Conservation (phyloP, 2,329 filamentous ascomycete species). For the Acarospora socialis region DNA sequence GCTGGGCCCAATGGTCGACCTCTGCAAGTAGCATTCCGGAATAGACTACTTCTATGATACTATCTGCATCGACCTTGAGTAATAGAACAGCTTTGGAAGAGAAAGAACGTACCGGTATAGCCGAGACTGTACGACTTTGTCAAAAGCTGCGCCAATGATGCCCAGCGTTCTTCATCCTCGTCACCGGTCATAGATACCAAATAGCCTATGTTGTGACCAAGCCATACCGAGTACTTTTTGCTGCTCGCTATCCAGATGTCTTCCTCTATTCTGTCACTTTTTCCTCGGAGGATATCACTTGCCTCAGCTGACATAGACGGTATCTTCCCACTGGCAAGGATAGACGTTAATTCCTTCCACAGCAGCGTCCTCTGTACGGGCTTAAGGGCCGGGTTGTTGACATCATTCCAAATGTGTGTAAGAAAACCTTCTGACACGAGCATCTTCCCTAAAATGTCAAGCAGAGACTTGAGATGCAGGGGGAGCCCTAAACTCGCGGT, state of each 20-base stretch:
- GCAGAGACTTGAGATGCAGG: conserved; percentile 24
- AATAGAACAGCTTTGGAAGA: neutral
- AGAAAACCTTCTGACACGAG: conserved; percentile 32
- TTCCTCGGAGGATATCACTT: conserved; percentile 24
- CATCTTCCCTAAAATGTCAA: conserved; percentile 29
- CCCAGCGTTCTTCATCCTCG: conserved; percentile 19
- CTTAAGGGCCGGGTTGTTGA: conserved; percentile 26
- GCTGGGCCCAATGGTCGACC: conserved; percentile 16
- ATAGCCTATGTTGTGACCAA: conserved; percentile 47
- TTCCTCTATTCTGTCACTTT: conserved; percentile 14
- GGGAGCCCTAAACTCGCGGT: conserved; percentile 26
- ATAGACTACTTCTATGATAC: conserved; percentile 27
- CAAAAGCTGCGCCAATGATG: conserved; percentile 30
- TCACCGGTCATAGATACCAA: conserved; percentile 30
- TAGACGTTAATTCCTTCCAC: conserved; percentile 49
- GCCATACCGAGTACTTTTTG: conserved; percentile 52
- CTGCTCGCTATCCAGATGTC: conserved; percentile 51
- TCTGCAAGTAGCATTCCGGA: conserved; percentile 22
- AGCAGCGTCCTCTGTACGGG: conserved; percentile 35
- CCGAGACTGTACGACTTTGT: conserved; percentile 55
- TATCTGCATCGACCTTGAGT: conserved; percentile 21
- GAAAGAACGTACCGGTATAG: conserved; percentile 44
- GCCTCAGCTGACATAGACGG: conserved; percentile 44
- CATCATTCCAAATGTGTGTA: conserved; percentile 30
- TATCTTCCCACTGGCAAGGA: conserved; percentile 46